These are phyloP conservation scores for Porogramme epimiltina DNA, from an alignment of 1,284 basidiomycete genomes.

Conservation along the genomic window DNA sequence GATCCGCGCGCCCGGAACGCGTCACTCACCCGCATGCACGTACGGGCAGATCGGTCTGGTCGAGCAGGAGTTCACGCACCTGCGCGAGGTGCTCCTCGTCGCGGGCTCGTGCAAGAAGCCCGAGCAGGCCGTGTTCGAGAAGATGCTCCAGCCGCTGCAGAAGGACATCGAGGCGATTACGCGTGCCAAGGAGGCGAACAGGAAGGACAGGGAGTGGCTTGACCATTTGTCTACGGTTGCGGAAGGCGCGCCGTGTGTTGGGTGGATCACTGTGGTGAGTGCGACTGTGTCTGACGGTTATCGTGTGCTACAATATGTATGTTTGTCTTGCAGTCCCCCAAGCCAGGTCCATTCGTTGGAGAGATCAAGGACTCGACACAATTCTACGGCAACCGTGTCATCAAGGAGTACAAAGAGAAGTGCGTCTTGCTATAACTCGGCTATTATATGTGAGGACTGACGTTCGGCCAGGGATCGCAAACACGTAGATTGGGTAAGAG, in stretches of 20 bases:
- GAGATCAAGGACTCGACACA: conserved; percentile 88
- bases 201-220: conserved; percentile 83
- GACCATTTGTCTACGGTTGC: conserved; percentile 82
- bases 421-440: conserved; percentile 38
- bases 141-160: conserved; percentile 74
- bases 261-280: conserved; percentile 89
- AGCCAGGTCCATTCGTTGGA: conserved; percentile 82
- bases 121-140: conserved; percentile 58
- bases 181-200: conserved; percentile 81
- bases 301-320: not conserved
- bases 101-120: conserved; percentile 84
- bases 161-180: conserved; percentile 76
- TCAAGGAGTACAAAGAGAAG: conserved; percentile 95
- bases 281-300: not conserved
- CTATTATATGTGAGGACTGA: not conserved
- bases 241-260: conserved; percentile 84
- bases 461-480: conserved; percentile 69
- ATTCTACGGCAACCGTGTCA: conserved; percentile 91
- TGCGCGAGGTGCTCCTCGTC: conserved; percentile 70
- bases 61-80: conserved; percentile 67
- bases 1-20: not conserved
- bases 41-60: conserved; percentile 71
- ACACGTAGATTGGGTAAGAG: conserved; percentile 88
- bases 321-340: conserved; percentile 57
- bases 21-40: not conserved